A percentile compares a stretch with the other conserved stretches of the same genome.
phyloP scores from a whole-genome alignment of 2,329 filamentous ascomycete species.

The Volutella citrinella region DNA sequence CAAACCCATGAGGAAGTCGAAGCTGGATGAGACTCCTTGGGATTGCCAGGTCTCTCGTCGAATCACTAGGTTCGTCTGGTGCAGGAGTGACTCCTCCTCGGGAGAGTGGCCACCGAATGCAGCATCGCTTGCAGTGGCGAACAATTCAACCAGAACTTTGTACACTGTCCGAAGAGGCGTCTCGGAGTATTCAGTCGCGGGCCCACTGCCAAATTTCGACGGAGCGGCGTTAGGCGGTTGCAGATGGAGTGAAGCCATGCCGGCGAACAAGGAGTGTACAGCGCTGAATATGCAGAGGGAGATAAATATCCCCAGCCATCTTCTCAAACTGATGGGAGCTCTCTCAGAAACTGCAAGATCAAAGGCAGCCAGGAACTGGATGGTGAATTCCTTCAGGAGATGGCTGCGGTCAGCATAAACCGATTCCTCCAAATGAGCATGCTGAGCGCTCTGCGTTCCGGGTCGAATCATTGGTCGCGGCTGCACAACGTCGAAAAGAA shows the following conservation, averaged over 20 bases:
- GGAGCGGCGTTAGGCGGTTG: constrained; percentile 11
- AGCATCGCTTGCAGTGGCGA: constrained; percentile 43
- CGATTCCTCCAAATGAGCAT: constrained; percentile 41
- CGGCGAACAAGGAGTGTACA: constrained; percentile 49
- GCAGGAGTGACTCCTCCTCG: constrained; percentile 44
- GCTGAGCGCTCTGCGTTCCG: constrained; percentile 21
- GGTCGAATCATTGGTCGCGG: constrained; percentile 41
- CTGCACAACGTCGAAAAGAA: constrained; percentile 53
- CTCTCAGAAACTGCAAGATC: constrained; percentile 42
- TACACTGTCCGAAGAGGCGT: constrained; percentile 46
- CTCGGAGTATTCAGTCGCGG: constrained; percentile 15
- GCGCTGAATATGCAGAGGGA: constrained; percentile 59
- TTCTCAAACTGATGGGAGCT: constrained; percentile 37
- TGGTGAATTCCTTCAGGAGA: constrained; percentile 48
- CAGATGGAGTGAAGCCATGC: constrained; percentile 32
- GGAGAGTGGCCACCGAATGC: constrained; percentile 38
- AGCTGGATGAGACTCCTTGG: constrained; percentile 43
- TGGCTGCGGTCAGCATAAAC: constrained; percentile 45
- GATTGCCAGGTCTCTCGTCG: constrained; percentile 46
- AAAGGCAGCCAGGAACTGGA: constrained; percentile 51
- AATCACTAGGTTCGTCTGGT: constrained; percentile 42
- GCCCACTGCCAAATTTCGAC: constrained; percentile 6
- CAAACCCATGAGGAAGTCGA: constrained; percentile 48
- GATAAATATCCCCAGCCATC: constrained; percentile 51
- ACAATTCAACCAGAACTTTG: constrained; percentile 48